Percentiles rank a stretch among this genome's conserved stretches.
phyloP scores from a whole-genome alignment of 2,329 filamentous ascomycete species.

The Colletotrichum liriopes region DNA sequence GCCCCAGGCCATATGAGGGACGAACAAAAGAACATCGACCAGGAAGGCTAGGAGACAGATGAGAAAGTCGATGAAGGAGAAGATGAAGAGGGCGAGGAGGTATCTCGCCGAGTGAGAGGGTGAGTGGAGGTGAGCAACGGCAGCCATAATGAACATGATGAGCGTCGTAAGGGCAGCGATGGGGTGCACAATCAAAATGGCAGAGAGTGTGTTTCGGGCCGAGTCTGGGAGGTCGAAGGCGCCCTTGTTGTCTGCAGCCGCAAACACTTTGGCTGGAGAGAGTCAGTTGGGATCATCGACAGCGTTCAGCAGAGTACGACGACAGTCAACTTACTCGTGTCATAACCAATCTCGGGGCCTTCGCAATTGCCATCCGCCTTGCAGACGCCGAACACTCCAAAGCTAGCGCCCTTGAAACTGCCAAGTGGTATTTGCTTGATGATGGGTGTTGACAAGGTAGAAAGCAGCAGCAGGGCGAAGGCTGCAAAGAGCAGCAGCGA shows the following conservation, averaged over 20 bases:
- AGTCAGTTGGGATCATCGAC: conserved; percentile 12
- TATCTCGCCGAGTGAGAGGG: conserved; percentile 93
- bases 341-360: conserved; percentile 86
- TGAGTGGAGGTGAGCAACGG: conserved; percentile 87
- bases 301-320: neutral
- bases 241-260: conserved; percentile 48
- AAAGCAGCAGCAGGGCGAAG: conserved; percentile 87
- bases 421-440: conserved; percentile 89
- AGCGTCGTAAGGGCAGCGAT: conserved; percentile 90
- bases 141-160: conserved; percentile 85
- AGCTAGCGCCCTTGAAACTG: conserved; percentile 81
- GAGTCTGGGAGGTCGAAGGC: conserved; percentile 71
- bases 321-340: conserved; percentile 74
- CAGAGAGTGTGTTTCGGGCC: conserved; percentile 78
- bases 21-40: conserved; percentile 93
- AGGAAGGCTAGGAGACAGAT: conserved; percentile 90
- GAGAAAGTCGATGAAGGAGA: conserved; percentile 88
- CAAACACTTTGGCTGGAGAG: conserved; percentile 17
- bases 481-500: conserved; percentile 87
- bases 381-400: conserved; percentile 96
- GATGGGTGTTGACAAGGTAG: conserved; percentile 92
- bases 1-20: conserved; percentile 94
- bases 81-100: conserved; percentile 86
- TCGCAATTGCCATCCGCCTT: conserved; percentile 74
- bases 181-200: conserved; percentile 93